Base-by-base conservation (phyloP, 331 rosid genomes). In the Spiraea crenata region DNA sequence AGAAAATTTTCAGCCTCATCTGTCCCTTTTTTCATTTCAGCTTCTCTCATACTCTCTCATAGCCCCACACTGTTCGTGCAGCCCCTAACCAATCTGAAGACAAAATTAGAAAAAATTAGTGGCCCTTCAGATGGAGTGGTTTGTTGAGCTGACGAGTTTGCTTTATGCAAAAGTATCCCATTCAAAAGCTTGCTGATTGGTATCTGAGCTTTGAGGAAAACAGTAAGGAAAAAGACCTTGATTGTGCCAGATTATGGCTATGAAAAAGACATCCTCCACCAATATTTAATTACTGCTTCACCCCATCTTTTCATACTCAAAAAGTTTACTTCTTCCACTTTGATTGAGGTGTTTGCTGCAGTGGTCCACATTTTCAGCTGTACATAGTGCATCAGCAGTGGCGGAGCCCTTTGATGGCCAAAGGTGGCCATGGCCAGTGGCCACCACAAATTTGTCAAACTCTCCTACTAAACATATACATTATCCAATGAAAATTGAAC, bases 101-200 rank as follows among this genome's bases (percentile, higher is more conserved):
- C 42, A 13, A 79, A 82, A 74, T 20, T 65, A 61, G 45, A 40
- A 39, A 65, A 58, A 66, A 74, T 25, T 25, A 25, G 67, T 71
- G 83, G 58, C 61, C 34, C 20, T 83, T 71, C 81, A 67, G 74
- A 78, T 80, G 59, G 55, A 67, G 55, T 62, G 74, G 49, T 70
- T 65, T 64, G 31, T 79, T 59, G 65, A 73, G 74, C 66, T 74
- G 55, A 25, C 31, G 31, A 14, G 71, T 65, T 68, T 59, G 78
- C 75, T 72, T 74, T 37, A 75, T 73, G 75, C 84, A 84, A 25
- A 25, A 74, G 72, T 63, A 56, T 60, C 72, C 82, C 74, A 55
- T 79, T 57, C 81, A 68, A 79, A 79, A 75, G 78, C 80, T 46
- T 12, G 56, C 37, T 64, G 62, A 67, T 52, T 66, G 65, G 77